Conservation (phyloP, 2,329 filamentous ascomycete genomes). For the Daldinia sp. region DNA sequence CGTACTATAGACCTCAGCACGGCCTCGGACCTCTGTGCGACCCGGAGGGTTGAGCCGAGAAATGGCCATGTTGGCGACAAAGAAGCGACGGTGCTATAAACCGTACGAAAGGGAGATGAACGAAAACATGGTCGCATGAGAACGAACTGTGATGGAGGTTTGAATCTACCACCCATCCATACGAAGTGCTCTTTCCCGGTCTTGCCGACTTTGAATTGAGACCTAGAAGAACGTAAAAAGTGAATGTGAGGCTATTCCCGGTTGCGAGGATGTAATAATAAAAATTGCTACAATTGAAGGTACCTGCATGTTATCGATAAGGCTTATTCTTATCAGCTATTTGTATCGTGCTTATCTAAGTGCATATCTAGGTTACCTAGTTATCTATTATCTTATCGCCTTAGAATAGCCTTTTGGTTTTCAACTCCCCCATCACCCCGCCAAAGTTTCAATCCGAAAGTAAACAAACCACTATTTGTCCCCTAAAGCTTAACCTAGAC, state of each 20-base stretch:
- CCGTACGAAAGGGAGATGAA: conserved; percentile 17
- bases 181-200: conserved; percentile 30
- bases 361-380: background rate
- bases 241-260: conserved; percentile 23
- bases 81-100: conserved; percentile 35
- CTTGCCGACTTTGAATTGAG: conserved; percentile 6
- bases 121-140: conserved; percentile 46
- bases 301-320: conserved; percentile 19
- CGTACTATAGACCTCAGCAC: background rate
- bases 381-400: too few relatives aligned
- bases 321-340: background rate
- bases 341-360: conserved; percentile 1
- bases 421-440: conserved; percentile 39
- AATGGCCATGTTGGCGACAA: conserved; percentile 25
- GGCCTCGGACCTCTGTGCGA: background rate
- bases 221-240: conserved; percentile 1
- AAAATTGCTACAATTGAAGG: conserved; percentile 10
- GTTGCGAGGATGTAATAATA: background rate
- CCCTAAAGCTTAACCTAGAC: too few relatives aligned
- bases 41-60: background rate
- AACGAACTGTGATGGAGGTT: conserved; percentile 36
- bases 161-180: conserved; percentile 47
- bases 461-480: conserved; percentile 42
- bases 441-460: conserved; percentile 37
- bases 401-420: too few relatives aligned